Evolutionary conservation across 2,329 filamentous ascomycete species (phyloP), one percentile per base, ranked within the genome.

Genomic region (Ceratocystis albifundus): DNA sequence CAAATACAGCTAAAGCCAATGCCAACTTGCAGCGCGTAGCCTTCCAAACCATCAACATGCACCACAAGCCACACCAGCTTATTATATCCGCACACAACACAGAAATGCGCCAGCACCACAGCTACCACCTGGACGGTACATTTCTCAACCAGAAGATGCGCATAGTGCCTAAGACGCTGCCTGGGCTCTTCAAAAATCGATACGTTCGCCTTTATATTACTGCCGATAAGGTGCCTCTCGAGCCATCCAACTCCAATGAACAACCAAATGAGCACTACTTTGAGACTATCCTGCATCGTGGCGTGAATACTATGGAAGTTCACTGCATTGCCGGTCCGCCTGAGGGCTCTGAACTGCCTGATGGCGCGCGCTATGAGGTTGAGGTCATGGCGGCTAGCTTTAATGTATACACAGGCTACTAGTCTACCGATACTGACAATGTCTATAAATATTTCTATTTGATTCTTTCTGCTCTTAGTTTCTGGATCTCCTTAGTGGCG

Each of bases 301-400:
- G 90, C 5, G 81, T 90, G 63, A 96, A 94, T 70, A 82, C 86
- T 59, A 82, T 96, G 63, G 88, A 91, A 71, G 80, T 95, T 6
- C 88, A 93, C 71, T 79, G 93, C 67, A 84, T 91, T 69, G 89
- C 88, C 0, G 86, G 86, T 5, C 80, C 89, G 55, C 84, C 82
- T 0, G 83, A 79, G 71, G 82, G 80, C 22, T 78, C 84, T 72
- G 84, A 80, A 68, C 76, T 80, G 46, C 77, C 80, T 0, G 80
- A 80, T 30, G 85, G 83, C 0, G 78, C 84, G 8, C 83, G 86
- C 69, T 82, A 87, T 45, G 90, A 94, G 73, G 78, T 92, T 69
- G 91, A 96, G 77, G 88, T 87, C 71, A 81, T 91, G 67, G 90
- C 85, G 0, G 79, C 94, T 32, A 88, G 88, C 75, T 82, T 88